Conservation (phyloP, 495 filamentous ascomycete genomes). For the Trichocladium uniseriatum region DNA sequence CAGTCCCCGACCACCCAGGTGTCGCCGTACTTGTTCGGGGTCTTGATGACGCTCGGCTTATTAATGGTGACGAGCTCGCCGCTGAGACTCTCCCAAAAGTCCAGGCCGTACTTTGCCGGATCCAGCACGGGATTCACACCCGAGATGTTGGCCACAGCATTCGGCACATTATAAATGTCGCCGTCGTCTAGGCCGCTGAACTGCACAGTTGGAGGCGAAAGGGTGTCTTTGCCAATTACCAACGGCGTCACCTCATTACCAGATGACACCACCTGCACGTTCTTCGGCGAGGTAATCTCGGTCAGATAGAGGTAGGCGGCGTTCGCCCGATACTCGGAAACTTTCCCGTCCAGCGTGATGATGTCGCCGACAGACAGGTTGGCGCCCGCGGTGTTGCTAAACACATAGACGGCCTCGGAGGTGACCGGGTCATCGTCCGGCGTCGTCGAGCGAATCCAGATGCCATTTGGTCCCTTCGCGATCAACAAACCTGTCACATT, state of each 20-base stretch:
- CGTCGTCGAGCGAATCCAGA: constrained; percentile 48
- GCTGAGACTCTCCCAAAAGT: constrained; percentile 55
- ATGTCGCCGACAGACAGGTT: constrained; percentile 46
- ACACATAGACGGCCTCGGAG: constrained; percentile 49
- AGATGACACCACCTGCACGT: constrained; percentile 36
- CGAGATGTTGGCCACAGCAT: constrained; percentile 43
- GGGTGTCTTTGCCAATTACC: constrained; percentile 43
- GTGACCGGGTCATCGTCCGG: constrained; percentile 38
- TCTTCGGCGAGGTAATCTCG: constrained; percentile 43
- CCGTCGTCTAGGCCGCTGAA: constrained; percentile 45
- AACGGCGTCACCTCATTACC: constrained; percentile 38
- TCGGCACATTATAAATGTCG: constrained; percentile 46
- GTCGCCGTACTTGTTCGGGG: constrained; percentile 50
- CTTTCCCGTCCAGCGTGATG: constrained; percentile 45
- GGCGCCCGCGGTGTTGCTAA: constrained; percentile 29
- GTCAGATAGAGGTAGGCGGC: constrained; percentile 46
- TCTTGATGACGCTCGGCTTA: constrained; percentile 37
- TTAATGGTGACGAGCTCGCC: constrained; percentile 49
- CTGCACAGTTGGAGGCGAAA: constrained; percentile 42
- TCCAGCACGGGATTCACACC: constrained; percentile 44
- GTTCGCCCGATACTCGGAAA: constrained; percentile 46
- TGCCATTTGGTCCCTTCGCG: constrained; percentile 47
- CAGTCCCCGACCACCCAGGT: constrained; percentile 53
- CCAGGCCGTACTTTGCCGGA: constrained; percentile 47
- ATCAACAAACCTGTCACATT: constrained; percentile 50